Evolutionary conservation across 2,329 filamentous ascomycete genomes (phyloP).

Genomic region (Lasiodiplodia sp.): DNA sequence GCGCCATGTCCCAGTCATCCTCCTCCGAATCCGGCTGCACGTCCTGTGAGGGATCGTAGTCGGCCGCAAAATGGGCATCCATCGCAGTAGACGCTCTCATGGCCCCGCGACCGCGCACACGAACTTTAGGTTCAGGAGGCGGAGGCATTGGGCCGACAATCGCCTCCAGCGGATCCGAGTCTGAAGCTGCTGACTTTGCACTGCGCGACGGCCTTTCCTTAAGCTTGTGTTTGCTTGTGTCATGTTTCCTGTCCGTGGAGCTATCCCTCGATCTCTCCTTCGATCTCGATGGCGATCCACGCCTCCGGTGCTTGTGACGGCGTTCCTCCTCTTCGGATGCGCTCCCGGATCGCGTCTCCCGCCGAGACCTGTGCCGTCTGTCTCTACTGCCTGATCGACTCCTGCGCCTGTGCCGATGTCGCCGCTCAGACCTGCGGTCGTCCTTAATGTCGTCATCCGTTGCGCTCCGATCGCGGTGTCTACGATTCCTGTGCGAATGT

Average conservation of each 20-base stretch:
- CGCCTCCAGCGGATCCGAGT: constrained; percentile 76
- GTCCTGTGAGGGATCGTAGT: constrained; percentile 67
- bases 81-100: constrained; percentile 70
- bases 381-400: constrained; percentile 22
- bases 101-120: constrained; percentile 74
- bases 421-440: constrained; percentile 28
- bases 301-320: constrained; percentile 25
- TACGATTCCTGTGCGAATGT: constrained; percentile 32
- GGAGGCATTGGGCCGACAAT: constrained; percentile 77
- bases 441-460: constrained; percentile 26
- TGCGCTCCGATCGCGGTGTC: constrained; percentile 29
- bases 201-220: not conserved
- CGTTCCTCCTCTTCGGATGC: constrained; percentile 10
- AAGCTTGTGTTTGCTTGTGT: not conserved
- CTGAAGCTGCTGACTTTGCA: constrained; percentile 36
- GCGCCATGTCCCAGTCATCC: constrained; percentile 79
- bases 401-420: constrained; percentile 19
- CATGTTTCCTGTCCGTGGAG: not conserved
- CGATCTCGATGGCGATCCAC: constrained; percentile 33
- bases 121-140: constrained; percentile 53
- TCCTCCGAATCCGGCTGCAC: constrained; percentile 57
- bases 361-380: constrained; percentile 12
- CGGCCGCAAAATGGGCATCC: constrained; percentile 78
- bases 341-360: not conserved
- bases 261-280: not conserved